These are phyloP conservation scores for Claviceps pusilla DNA, from an alignment of 2,329 filamentous ascomycete species.

Conservation along the genomic window DNA sequence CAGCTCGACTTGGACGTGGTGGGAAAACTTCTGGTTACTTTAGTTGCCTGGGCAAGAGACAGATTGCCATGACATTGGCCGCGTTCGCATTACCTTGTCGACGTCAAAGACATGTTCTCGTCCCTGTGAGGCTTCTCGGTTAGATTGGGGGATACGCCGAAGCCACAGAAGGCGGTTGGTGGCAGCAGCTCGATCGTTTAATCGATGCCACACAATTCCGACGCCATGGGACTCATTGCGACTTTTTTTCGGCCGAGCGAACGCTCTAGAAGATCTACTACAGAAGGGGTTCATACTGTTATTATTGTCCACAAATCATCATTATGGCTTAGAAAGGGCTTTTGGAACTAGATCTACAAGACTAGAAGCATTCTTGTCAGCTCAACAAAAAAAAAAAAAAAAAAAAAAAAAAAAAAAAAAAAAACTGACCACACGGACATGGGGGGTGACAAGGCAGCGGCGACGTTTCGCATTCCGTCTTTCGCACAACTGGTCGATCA, in stretches of 20 bases:
- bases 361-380: too few relatives aligned
- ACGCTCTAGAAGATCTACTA: background rate
- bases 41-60: background rate
- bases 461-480: too few relatives aligned
- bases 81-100: background rate
- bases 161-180: background rate
- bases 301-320: background rate
- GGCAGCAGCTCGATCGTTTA: background rate
- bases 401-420: too few relatives aligned
- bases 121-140: background rate
- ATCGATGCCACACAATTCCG: background rate
- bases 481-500: too few relatives aligned
- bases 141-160: background rate
- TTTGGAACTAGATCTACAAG: too few relatives aligned
- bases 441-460: too few relatives aligned
- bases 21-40: background rate
- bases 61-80: background rate
- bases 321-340: background rate
- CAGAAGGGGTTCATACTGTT: background rate
- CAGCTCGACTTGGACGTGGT: background rate
- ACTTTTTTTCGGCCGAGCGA: too few relatives aligned
- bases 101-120: background rate
- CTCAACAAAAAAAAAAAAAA: too few relatives aligned
- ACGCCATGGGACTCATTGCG: background rate
- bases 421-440: too few relatives aligned